phyloP scores from a whole-genome alignment of 495 filamentous ascomycete genomes.

The Penicillium odoratum region DNA sequence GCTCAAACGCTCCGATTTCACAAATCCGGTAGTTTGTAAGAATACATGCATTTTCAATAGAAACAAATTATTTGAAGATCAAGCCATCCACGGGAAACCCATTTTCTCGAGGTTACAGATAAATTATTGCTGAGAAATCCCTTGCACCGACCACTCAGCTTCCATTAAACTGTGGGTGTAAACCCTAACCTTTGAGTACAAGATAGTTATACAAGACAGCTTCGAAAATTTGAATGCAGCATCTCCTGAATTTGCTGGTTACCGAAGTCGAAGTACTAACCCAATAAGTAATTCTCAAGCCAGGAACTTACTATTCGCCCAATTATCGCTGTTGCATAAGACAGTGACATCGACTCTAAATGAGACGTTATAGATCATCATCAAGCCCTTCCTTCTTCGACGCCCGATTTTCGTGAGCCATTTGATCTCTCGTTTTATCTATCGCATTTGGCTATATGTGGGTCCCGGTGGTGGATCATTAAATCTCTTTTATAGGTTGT shows the following conservation, averaged over 20 bases:
- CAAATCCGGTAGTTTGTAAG: too few species aligned
- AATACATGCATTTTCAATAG: too few species aligned
- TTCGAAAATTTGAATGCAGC: neutral
- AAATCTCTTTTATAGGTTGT: neutral
- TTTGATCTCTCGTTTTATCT: neutral
- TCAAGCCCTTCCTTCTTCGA: neutral
- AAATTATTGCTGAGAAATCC: too few species aligned
- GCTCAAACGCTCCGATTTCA: too few species aligned
- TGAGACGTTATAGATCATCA: constrained; percentile 10
- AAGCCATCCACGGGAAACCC: too few species aligned
- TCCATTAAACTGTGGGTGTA: too few species aligned
- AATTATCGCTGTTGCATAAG: neutral
- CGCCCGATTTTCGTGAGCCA: neutral
- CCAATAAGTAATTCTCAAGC: neutral
- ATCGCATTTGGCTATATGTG: neutral
- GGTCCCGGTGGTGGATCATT: neutral
- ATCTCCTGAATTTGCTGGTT: neutral
- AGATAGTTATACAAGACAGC: too few species aligned
- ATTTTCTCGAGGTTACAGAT: too few species aligned
- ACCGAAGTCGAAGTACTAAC: neutral
- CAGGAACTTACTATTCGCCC: neutral
- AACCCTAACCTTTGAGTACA: too few species aligned
- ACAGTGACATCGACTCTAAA: neutral
- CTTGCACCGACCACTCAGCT: too few species aligned
- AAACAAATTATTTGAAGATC: too few species aligned